These are phyloP conservation scores for Lichtheimia ramosa DNA, from an alignment of 371 early-diverging fungal genomes.

Conservation along the genomic window DNA sequence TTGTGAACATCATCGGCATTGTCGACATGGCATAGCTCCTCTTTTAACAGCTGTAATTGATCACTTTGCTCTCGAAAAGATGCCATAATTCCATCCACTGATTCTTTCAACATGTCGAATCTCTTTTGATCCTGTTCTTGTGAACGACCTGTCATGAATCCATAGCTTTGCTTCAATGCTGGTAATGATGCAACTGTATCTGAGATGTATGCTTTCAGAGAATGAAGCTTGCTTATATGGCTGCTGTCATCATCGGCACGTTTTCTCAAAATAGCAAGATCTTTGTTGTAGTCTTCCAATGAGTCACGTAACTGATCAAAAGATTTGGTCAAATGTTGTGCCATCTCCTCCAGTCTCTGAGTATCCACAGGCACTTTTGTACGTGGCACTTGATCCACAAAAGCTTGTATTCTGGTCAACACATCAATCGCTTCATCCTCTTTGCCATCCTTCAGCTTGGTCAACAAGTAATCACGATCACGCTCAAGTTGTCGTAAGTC, in stretches of 20 bases:
- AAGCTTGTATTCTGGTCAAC: conserved; percentile 25
- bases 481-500: conserved; percentile 31
- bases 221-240: conserved; percentile 26
- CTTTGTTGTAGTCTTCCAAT: conserved; percentile 27
- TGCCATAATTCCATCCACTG: conserved; percentile 11
- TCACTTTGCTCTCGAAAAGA: conserved; percentile 17
- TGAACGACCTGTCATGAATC: conserved; percentile 46
- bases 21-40: neutral
- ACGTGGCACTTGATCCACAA: conserved; percentile 23
- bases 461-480: conserved; percentile 21
- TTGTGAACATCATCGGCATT: conserved; percentile 13
- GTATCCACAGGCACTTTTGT: conserved; percentile 19
- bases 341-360: conserved; percentile 19
- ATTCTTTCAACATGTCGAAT: conserved; percentile 20
- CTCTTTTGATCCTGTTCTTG: conserved; percentile 38
- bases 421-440: conserved; percentile 38
- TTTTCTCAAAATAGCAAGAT: conserved; percentile 25
- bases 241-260: conserved; percentile 37
- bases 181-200: conserved; percentile 35
- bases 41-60: conserved; percentile 20
- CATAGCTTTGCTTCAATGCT: conserved; percentile 39
- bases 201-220: conserved; percentile 20
- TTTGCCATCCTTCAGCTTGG: conserved; percentile 26
- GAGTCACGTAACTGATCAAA: conserved; percentile 34
- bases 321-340: conserved; percentile 23